Percentiles rank a stretch among this genome's conserved stretches.
Conservation (phyloP, 306 rosid species). For the Sindora glabra region DNA sequence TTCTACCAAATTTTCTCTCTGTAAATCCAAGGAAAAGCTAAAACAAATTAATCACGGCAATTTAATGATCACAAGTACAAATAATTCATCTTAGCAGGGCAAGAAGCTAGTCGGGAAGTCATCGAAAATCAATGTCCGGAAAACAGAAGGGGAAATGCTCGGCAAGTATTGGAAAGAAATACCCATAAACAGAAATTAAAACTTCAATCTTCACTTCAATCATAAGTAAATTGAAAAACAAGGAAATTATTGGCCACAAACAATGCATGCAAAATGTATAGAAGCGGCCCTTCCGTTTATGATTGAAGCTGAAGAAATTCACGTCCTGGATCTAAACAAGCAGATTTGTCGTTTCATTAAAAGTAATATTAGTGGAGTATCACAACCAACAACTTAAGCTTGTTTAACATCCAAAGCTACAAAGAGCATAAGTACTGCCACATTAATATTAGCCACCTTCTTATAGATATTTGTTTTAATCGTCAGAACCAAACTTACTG, state of each 20-base stretch:
- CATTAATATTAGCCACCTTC: background rate
- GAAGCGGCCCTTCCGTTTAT: background rate
- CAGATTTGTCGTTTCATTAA: background rate
- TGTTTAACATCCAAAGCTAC: background rate
- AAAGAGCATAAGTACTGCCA: background rate
- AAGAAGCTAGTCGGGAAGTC: background rate
- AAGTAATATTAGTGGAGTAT: background rate
- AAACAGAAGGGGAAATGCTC: background rate
- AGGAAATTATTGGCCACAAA: background rate
- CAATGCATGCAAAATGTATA: background rate
- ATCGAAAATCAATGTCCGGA: background rate
- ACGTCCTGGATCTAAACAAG: background rate
- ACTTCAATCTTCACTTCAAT: background rate
- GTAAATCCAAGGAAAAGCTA: constrained; percentile 21
- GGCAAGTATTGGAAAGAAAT: background rate
- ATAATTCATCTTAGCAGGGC: background rate
- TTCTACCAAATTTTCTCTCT: constrained; percentile 80
- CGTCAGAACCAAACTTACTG: too few species aligned
- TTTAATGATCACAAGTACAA: background rate
- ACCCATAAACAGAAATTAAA: background rate
- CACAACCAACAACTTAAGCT: background rate
- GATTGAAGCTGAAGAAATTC: background rate
- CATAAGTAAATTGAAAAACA: constrained; percentile 11
- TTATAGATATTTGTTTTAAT: too few species aligned
- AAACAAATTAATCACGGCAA: constrained; percentile 7